phyloP scores from a whole-genome alignment of 306 rosid species.

The Urtica urens region DNA sequence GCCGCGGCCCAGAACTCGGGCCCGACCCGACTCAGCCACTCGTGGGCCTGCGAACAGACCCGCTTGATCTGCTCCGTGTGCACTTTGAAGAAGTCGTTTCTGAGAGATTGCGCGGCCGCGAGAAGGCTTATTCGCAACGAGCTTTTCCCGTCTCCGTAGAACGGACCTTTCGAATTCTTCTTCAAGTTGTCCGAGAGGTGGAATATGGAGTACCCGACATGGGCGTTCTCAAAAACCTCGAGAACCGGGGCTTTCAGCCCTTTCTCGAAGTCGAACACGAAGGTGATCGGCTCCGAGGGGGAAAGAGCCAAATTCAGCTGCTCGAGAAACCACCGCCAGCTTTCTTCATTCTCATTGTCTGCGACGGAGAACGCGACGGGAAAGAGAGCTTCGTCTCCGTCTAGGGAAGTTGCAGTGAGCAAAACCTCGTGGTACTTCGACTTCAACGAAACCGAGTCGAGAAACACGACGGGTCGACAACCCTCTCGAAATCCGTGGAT shows the following conservation, averaged over 20 bases:
- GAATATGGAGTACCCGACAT: conserved; percentile 36
- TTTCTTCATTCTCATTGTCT: conserved; percentile 32
- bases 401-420: conserved; percentile 39
- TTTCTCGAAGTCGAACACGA: conserved; percentile 42
- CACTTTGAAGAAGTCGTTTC: conserved; percentile 25
- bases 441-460: conserved; percentile 32
- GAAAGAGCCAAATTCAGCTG: conserved; percentile 24
- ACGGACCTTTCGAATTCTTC: conserved; percentile 36
- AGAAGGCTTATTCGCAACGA: conserved; percentile 28
- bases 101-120: conserved; percentile 35
- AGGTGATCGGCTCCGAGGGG: conserved; percentile 24
- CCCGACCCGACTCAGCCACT: conserved; percentile 32
- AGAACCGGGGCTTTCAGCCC: conserved; percentile 25
- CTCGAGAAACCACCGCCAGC: conserved; percentile 46
- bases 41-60: conserved; percentile 32
- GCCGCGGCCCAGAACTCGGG: conserved; percentile 38
- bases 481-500: conserved; percentile 35
- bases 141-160: conserved; percentile 38
- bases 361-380: conserved; percentile 42
- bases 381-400: conserved; percentile 36
- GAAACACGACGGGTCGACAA: conserved; percentile 48
- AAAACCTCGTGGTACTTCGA: conserved; percentile 39
- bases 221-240: conserved; percentile 25
- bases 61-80: conserved; percentile 31
- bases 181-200: conserved; percentile 42